A percentile compares a stretch with the other conserved stretches of the same genome.
phyloP scores from a whole-genome alignment of 2,329 filamentous ascomycete genomes.

The Xylaria polymorpha region DNA sequence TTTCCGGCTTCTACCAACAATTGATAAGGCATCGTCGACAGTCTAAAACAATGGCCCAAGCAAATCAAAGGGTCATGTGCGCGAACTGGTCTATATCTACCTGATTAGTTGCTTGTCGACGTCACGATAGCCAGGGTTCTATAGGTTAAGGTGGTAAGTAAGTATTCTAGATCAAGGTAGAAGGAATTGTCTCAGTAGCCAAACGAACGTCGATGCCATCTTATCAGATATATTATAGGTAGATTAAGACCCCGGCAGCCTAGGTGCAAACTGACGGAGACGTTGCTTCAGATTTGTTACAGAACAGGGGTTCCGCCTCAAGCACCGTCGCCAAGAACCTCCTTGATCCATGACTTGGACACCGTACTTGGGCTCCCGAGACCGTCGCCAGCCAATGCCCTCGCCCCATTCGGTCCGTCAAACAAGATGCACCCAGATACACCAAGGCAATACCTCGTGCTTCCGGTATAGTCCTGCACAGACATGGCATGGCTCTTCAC shows the following conservation, averaged over 20 bases:
- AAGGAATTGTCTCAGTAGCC: not conserved
- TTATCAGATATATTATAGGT: slow-evolving; percentile 19
- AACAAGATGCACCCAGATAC: slow-evolving; percentile 23
- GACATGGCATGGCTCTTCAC: slow-evolving; percentile 1
- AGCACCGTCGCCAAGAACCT: slow-evolving; percentile 40
- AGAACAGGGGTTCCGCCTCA: slow-evolving; percentile 43
- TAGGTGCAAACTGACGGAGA: slow-evolving; percentile 25
- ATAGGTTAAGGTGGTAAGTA: too few species aligned
- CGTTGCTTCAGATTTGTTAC: slow-evolving; percentile 48
- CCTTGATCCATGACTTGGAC: slow-evolving; percentile 29
- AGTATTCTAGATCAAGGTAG: not conserved
- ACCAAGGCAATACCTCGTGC: slow-evolving; percentile 10
- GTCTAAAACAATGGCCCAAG: not conserved
- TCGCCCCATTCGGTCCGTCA: slow-evolving; percentile 18
- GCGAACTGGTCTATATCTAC: not conserved
- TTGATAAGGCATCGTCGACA: not conserved
- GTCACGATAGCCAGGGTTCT: slow-evolving; percentile 5
- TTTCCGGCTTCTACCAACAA: not conserved
- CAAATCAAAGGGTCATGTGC: not conserved
- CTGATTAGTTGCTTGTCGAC: not conserved
- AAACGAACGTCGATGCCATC: slow-evolving; percentile 24
- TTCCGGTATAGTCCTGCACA: slow-evolving; percentile 20
- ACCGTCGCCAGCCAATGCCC: slow-evolving; percentile 31
- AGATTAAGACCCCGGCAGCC: slow-evolving; percentile 11
- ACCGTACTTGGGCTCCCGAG: slow-evolving; percentile 20